Percentiles rank a stretch among this genome's conserved stretches.
Evolutionary conservation across 164 flowering plant species (phyloP).

Genomic region (Nymphaea colorata): DNA sequence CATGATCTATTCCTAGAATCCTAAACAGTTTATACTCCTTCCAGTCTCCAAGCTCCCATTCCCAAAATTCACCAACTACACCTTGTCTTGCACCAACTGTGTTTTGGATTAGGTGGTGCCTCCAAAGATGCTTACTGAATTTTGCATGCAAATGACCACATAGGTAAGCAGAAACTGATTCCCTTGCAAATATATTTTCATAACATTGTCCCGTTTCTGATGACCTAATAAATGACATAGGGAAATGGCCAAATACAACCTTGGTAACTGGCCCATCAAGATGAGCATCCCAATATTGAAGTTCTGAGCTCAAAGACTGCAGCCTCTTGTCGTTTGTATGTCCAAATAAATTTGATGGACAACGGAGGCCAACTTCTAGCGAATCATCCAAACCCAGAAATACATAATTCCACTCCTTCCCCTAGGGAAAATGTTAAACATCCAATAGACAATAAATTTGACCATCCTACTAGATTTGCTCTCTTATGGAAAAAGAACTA

Average conservation of each 20-base stretch:
- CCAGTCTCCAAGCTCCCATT: conserved; percentile 19
- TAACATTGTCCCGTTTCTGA: conserved; percentile 10
- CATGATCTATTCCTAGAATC: conserved; percentile 12
- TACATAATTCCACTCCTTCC: conserved; percentile 8
- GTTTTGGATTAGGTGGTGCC: conserved; percentile 6
- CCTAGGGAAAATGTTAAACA: conserved; percentile 11
- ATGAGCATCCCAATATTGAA: conserved; percentile 9
- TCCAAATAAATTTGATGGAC: conserved; percentile 16
- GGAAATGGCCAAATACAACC: conserved; percentile 14
- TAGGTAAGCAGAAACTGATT: conserved; percentile 9
- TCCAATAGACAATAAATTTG: not conserved
- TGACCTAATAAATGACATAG: conserved; percentile 12
- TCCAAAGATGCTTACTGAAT: conserved; percentile 13
- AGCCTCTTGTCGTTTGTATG: conserved; percentile 11
- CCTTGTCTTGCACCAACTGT: conserved; percentile 3
- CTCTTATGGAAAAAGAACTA: too few species aligned
- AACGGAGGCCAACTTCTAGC: conserved; percentile 11
- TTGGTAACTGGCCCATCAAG: conserved; percentile 4
- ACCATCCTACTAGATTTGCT: not conserved
- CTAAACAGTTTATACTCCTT: conserved; percentile 13
- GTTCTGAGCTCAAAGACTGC: conserved; percentile 9
- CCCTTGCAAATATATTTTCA: conserved; percentile 8
- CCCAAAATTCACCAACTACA: conserved; percentile 8
- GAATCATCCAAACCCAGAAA: conserved; percentile 15
- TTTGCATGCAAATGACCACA: conserved; percentile 16